Base-by-base conservation (phyloP, 148 eudicot species). In the Rhododendron vialii region DNA sequence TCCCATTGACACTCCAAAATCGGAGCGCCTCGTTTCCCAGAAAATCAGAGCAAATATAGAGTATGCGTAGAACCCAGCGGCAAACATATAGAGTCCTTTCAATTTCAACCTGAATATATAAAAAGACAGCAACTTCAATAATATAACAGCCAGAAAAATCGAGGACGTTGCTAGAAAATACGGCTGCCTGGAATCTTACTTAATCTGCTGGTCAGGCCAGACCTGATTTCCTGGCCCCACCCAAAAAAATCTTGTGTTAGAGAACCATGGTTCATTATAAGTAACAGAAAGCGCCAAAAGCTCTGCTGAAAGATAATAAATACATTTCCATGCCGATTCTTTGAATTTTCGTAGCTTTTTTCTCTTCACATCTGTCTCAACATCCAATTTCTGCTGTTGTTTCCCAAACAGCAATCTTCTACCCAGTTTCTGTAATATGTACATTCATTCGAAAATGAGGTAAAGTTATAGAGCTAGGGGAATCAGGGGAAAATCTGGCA, bases 1-100 rank as follows among this genome's bases (percentile, higher is more conserved):
- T 41, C 96, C 91, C 99, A 96, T 96, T 51, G 99, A 96, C 85
- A 95, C 99, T 82, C 98, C 97, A 94, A 96, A 96, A 77, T 96
- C 98, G 80, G 93, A 90, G 81, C 98, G 98, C 89, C 98, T 93
- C 79, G 98, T 96, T 89, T 96, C 98, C 98, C 98, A 96, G 83
- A 93, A 96, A 63, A 96, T 87, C 75, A 96, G 91, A 76, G 98
- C 98, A 93, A 96, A 96, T 85, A 96, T 96, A 67, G 98, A 95
- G 89, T 96, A 96, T 71, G 94, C 84, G 63, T 96, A 96, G 89
- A 96, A 96, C 59, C 98, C 98, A 85, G 95, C 98, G 55, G 85
- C 84, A 92, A 91, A 96, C 96, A 96, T 93, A 79, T 96, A 96
- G 22, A 93, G 85, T 82, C 91, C 96, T 89, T 96, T 95, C 88